Evolutionary conservation across 805 yeast species (phyloP), one percentile per base, ranked within the genome.

Genomic region (Sporopachydermia quercuum): DNA sequence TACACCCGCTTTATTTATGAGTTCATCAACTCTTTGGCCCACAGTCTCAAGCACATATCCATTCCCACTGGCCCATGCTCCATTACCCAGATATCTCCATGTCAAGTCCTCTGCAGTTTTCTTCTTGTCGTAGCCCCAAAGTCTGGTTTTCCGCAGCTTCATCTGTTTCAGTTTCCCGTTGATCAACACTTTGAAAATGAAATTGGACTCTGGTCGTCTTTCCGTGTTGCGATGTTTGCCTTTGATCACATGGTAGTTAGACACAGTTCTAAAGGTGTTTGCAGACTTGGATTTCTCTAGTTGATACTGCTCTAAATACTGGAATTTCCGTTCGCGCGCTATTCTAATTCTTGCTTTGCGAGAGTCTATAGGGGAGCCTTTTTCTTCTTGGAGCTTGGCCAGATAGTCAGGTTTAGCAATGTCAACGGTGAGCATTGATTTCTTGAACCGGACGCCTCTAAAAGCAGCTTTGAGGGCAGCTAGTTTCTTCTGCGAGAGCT

Each of bases 71-170:
- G 69, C 70, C 96, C 96, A 85, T 37, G 67, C 70, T 0, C 80
- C 82, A 44, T 77, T 70, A 5, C 57, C 62, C 30, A 23, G 30
- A 53, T 71, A 87, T 40, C 64, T 62, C 57, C 65, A 70, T 0
- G 78, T 81, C 47, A 86, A 63, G 48, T 79, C 91, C 23, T 68
- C 66, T 2, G 67, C 54, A 2, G 67, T 62, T 49, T 71, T 78
- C 45, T 72, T 68, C 60, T 81, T 82, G 47, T 81, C 86, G 44
- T 74, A 68, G 3, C 97, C 97, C 98, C 98, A 89, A 34, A 91
- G 66, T 54, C 86, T 86, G 19, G 78, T 74, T 59, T 86, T 85
- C 49, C 68, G 70, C 47, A 78, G 63, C 48, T 71, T 72, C 42
- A 80, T 58, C 3, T 64, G 63, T 55, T 71, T 76, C 40, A 73